Evolutionary conservation across 2,329 filamentous ascomycete genomes (phyloP).

Genomic region (Scedosporium minutisporum): DNA sequence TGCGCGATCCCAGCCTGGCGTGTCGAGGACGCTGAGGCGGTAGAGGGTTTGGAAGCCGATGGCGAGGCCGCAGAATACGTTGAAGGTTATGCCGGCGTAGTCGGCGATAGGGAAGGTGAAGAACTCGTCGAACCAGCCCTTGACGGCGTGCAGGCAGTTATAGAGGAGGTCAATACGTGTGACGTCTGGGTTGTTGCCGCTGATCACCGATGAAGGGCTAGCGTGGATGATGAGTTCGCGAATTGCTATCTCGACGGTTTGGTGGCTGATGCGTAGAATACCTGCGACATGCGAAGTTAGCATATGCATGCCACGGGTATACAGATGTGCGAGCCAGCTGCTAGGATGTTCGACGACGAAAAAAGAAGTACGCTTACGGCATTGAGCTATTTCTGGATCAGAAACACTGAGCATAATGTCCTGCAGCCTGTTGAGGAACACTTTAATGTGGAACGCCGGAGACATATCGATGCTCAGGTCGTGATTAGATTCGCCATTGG

Average conservation of each 20-base stretch:
- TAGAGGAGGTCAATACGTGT: constrained; percentile 25
- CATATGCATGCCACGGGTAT: too few species aligned
- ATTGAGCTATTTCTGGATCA: neutral
- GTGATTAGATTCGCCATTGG: constrained; percentile 9
- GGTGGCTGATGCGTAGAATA: neutral
- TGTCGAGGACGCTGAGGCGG: constrained; percentile 27
- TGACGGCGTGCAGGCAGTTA: constrained; percentile 23
- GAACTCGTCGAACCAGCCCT: constrained; percentile 26
- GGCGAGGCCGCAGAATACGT: constrained; percentile 23
- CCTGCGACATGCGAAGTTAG: neutral
- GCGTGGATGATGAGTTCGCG: constrained; percentile 1
- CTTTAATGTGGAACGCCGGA: neutral
- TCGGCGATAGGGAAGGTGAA: constrained; percentile 20
- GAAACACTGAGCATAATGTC: constrained; percentile 1
- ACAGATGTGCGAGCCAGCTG: neutral
- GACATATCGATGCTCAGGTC: constrained; percentile 16
- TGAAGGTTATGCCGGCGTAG: constrained; percentile 23
- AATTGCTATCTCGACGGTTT: neutral
- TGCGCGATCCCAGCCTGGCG: constrained; percentile 30
- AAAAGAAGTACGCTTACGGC: neutral
- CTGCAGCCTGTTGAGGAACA: neutral
- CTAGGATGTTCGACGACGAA: neutral
- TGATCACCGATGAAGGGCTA: neutral
- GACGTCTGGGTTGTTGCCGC: neutral
- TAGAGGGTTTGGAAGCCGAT: constrained; percentile 28